Base-by-base conservation (phyloP, 257 asterid genomes). In the Orobanche coerulescens region DNA sequence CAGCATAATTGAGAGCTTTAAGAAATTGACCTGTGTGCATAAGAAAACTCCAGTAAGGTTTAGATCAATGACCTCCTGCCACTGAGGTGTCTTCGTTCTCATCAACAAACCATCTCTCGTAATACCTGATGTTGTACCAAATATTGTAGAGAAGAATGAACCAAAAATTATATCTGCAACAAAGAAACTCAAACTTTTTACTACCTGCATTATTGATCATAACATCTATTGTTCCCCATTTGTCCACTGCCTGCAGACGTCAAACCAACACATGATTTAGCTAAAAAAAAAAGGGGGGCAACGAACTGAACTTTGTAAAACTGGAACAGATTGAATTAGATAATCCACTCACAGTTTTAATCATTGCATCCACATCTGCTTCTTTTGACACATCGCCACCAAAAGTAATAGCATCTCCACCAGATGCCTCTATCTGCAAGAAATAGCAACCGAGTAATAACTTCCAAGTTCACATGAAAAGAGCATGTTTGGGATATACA, bases 321-420 rank as follows among this genome's bases (percentile, higher is more conserved):
- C 54, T 31, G 42, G 34, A 62, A 47, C 3, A 18, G 16, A 51
- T 62, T 25, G 33, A 63, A 69, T 15, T 12, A 1, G 40, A 55
- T 31, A 56, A 52, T 50, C 66, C 28, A 67, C 79, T 75, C 77
- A 86, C 98, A 53, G 98, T 80, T 80, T 89, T 93, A 37, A 89
- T 83, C 98, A 89, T 89, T 37, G 96, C 72, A 49, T 82, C 81
- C 58, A 89, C 98, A 62, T 82, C 98, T 62, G 83, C 84, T 84
- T 89, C 98, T 77, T 93, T 93, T n/a, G 95, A 86, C 66, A 93
- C 97, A 79, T 93, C 96, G 71, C 97, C 97, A 49, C 98, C 96
- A 65, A 84, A 93, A 47, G 86, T 76, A 66, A 93, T 71, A 62
- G 96, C 96, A 79, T 86, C 87, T 46, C 97, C 97, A 52, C 98